Percentiles rank a stretch among this genome's conserved stretches.
These are phyloP conservation scores for Inonotus obliquus DNA, from an alignment of 1,284 basidiomycete genomes.

Conservation along the genomic window DNA sequence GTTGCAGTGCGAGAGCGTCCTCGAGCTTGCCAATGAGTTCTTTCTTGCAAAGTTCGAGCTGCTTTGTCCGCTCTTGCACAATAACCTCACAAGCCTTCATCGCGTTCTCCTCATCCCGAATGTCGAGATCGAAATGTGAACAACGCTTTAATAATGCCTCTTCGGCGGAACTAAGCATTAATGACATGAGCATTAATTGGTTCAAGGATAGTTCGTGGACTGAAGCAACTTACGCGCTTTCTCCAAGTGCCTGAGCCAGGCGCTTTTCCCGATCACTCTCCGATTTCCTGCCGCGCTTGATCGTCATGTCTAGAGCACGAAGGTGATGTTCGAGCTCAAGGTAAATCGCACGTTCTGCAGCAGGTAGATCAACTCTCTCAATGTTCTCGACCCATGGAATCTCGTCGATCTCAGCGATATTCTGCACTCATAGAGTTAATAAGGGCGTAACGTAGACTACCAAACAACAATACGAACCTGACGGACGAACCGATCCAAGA, in stretches of 20 bases:
- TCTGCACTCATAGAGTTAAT: constrained; percentile 41
- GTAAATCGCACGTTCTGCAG: constrained; percentile 93
- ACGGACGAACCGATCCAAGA: constrained; percentile 81
- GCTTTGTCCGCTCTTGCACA: constrained; percentile 73
- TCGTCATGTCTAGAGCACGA: constrained; percentile 83
- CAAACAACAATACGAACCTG: constrained; percentile 47
- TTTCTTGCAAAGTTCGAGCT: constrained; percentile 73
- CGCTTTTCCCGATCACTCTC: constrained; percentile 90
- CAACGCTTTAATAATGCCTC: constrained; percentile 91
- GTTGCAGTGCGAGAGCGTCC: constrained; percentile 62
- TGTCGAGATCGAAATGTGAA: constrained; percentile 88
- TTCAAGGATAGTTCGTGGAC: constrained; percentile 2
- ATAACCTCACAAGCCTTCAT: constrained; percentile 93
- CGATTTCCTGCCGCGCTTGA: constrained; percentile 80
- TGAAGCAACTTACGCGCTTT: constrained; percentile 64
- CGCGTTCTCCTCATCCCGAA: constrained; percentile 67
- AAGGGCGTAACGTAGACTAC: not conserved
- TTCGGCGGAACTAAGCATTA: constrained; percentile 62
- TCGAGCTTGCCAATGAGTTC: constrained; percentile 69
- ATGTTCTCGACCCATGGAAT: constrained; percentile 76
- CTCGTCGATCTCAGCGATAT: constrained; percentile 95
- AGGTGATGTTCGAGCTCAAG: constrained; percentile 94
- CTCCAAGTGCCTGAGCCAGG: constrained; percentile 81
- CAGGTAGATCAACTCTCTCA: constrained; percentile 72
- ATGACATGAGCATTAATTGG: constrained; percentile 15